Evolutionary conservation across 2,329 filamentous ascomycete species (phyloP), one percentile per base, ranked within the genome.

Genomic region (Allantophomopsis lycopodina): DNA sequence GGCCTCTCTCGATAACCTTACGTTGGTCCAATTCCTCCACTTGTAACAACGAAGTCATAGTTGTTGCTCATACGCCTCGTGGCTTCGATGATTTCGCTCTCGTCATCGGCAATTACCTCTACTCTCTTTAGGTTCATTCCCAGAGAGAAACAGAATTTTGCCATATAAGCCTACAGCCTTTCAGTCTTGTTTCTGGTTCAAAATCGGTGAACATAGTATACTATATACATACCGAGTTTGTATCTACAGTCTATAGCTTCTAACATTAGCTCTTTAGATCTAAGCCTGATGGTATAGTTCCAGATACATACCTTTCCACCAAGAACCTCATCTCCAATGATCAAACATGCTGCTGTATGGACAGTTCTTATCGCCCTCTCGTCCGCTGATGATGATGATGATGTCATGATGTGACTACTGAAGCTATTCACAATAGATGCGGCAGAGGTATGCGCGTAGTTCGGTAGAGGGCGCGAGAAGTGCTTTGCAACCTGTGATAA

Each of bases 261-360:
- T 39, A 34, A 21, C 41, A 39, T 49, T 41, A 51, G 50, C 47
- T 36, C 36, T 57, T 59, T 56, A 62, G 38, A 20, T 36, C 13
- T 32, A 36, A 15, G 7, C 7, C 8, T 20, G 46, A 18, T 44
- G 38, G n/a, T 14, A 35, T 13, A 14, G 32, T 17, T 31, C 15
- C 38, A 18, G 36, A 40, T 12, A 2, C 65, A 47, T 58, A 86
- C 88, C 80, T 96, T 96, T 51, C 91, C 89, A 16, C 87, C 88
- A 4, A 96, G 69, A 5, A 96, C 87, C 60, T 95, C 89, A 62
- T 96, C 89, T n/a, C 89, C 89, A 52, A 98, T 96, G 44, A 98
- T 87, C 47, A 96, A 63, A 59, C 86, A 94, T 41, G 83, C 89
- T 10, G 89, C 91, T 36, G 88, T 95, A 55, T 86, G 79, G 50